These are phyloP conservation scores for Neurospora sp. DNA, from an alignment of 2,329 filamentous ascomycete species.

Conservation along the genomic window DNA sequence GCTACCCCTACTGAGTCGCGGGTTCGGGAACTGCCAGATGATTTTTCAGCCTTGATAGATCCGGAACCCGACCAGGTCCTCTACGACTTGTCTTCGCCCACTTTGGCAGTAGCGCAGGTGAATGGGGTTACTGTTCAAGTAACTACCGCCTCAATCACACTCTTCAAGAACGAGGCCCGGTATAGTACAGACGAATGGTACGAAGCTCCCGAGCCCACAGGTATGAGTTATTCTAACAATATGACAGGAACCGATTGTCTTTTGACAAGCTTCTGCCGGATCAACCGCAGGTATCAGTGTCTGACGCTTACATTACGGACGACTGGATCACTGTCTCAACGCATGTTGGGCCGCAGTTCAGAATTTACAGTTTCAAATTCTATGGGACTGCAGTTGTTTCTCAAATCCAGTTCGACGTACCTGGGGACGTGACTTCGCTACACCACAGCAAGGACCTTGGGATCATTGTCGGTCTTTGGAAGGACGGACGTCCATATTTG, in stretches of 20 bases:
- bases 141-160: slow-evolving; percentile 29
- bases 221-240: slow-evolving; percentile 1
- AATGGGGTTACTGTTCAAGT: slow-evolving; percentile 39
- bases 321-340: slow-evolving; percentile 33
- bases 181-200: background rate
- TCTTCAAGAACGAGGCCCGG: background rate
- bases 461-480: slow-evolving; percentile 21
- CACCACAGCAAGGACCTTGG: background rate
- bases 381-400: slow-evolving; percentile 12
- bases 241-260: slow-evolving; percentile 5
- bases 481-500: slow-evolving; percentile 24
- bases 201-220: background rate
- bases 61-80: slow-evolving; percentile 28
- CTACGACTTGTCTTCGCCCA: slow-evolving; percentile 44
- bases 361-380: slow-evolving; percentile 29
- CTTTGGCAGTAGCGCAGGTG: slow-evolving; percentile 34
- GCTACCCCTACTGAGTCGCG: slow-evolving; percentile 39
- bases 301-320: slow-evolving; percentile 32
- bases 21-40: slow-evolving; percentile 36
- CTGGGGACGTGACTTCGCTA: slow-evolving; percentile 35
- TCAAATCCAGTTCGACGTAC: slow-evolving; percentile 20
- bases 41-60: slow-evolving; percentile 36
- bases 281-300: slow-evolving; percentile 17
- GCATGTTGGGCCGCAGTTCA: slow-evolving; percentile 25
- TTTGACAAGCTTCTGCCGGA: slow-evolving; percentile 8